Evolutionary conservation across 2,329 filamentous ascomycete species (phyloP).

Genomic region (Cytospora schulzeri): DNA sequence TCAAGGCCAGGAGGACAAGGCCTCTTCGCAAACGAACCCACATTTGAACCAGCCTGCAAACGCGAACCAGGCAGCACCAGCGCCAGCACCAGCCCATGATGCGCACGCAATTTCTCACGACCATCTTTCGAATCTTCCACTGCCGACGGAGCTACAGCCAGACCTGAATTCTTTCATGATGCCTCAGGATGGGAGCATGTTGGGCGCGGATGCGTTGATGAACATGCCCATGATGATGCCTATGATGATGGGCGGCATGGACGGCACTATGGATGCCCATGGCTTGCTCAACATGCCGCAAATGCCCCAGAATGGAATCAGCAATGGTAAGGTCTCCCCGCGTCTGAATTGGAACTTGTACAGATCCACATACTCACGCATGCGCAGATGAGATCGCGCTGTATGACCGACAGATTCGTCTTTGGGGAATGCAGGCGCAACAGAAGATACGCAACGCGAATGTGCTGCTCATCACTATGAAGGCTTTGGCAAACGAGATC

Average conservation of each 20-base stretch:
- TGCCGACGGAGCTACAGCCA: conserved; percentile 22
- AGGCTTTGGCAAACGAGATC: conserved; percentile 88
- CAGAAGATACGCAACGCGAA: conserved; percentile 88
- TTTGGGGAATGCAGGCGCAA: conserved; percentile 96
- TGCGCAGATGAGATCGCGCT: conserved; percentile 86
- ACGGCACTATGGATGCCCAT: conserved; percentile 33
- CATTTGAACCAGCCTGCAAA: conserved; percentile 4
- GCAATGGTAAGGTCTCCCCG: conserved; percentile 24
- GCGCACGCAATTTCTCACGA: conserved; percentile 16
- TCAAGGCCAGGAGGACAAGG: conserved; percentile 34
- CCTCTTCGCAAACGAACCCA: conserved; percentile 30
- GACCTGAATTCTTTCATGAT: conserved; percentile 30
- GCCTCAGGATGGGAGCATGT: conserved; percentile 30
- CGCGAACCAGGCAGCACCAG: conserved; percentile 4
- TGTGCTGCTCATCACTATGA: conserved; percentile 85
- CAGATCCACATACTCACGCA: conserved; percentile 2
- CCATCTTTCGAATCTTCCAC: conserved; percentile 24
- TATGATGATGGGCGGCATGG: conserved; percentile 34
- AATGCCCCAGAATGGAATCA: conserved; percentile 25
- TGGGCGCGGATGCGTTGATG: conserved; percentile 31
- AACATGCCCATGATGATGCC: conserved; percentile 38
- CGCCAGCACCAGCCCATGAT: conserved; percentile 7
- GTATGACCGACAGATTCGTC: conserved; percentile 94
- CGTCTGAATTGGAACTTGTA: neutral
- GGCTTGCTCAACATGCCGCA: conserved; percentile 24